These are phyloP conservation scores for Aspergillus kassunensis DNA, from an alignment of 495 filamentous ascomycete genomes.

Conservation along the genomic window DNA sequence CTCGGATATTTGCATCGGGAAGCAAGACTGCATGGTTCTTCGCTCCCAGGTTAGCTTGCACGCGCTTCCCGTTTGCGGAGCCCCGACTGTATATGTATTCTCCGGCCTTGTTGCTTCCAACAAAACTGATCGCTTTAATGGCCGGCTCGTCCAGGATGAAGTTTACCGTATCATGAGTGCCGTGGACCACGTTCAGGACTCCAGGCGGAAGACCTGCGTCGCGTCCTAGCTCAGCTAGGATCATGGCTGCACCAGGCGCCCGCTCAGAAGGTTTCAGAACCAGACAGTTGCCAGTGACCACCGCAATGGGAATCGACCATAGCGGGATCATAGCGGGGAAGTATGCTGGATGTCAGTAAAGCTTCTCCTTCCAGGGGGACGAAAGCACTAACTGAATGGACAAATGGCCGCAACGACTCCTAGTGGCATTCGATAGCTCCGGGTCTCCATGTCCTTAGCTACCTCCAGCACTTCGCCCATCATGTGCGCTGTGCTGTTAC, in stretches of 20 bases:
- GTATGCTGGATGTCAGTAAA: conserved; percentile 32
- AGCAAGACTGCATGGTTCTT: too few relatives aligned
- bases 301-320: conserved; percentile 53
- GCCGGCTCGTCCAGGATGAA: conserved; percentile 52
- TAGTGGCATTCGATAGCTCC: conserved; percentile 85
- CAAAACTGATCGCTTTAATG: conserved; percentile 22
- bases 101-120: too few relatives aligned
- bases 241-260: conserved; percentile 55
- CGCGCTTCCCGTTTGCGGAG: too few relatives aligned
- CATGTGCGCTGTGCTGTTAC: conserved; percentile 64
- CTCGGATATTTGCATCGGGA: too few relatives aligned
- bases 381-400: conserved; percentile 69
- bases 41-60: too few relatives aligned
- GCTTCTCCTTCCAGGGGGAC: not conserved
- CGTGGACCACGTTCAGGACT: conserved; percentile 58
- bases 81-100: too few relatives aligned
- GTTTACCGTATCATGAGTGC: conserved; percentile 52
- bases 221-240: conserved; percentile 52
- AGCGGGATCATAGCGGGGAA: conserved; percentile 99
- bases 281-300: conserved; percentile 61
- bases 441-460: conserved; percentile 97
- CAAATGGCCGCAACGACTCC: conserved; percentile 96
- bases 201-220: conserved; percentile 57
- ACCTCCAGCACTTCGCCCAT: conserved; percentile 86
- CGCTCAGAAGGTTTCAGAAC: conserved; percentile 35